A percentile compares a stretch with the other conserved stretches of the same genome.
Evolutionary conservation across 257 asterid genomes (phyloP).

Genomic region (Nicotiana tabacum): DNA sequence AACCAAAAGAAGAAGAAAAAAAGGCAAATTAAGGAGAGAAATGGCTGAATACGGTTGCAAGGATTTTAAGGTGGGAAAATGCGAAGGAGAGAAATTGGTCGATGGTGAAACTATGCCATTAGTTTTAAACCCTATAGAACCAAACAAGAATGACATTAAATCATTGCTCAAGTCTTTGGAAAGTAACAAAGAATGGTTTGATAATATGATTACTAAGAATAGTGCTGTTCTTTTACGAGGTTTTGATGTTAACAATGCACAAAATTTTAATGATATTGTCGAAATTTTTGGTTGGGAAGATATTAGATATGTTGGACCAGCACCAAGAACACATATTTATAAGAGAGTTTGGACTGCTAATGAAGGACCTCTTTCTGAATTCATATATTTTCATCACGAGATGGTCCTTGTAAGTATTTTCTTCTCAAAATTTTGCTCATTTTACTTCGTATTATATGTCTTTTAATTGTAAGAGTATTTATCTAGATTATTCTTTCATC

Average conservation of each 20-base stretch:
- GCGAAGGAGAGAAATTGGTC: slow-evolving; percentile 71
- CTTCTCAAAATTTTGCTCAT: neutral
- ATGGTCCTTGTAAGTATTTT: slow-evolving; percentile 61
- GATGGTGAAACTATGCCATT: slow-evolving; percentile 74
- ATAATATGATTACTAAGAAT: slow-evolving; percentile 58
- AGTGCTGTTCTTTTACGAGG: slow-evolving; percentile 72
- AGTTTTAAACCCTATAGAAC: slow-evolving; percentile 39
- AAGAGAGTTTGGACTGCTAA: slow-evolving; percentile 84
- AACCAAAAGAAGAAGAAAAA: neutral
- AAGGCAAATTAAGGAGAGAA: neutral
- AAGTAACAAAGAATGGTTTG: slow-evolving; percentile 71
- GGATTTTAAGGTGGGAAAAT: slow-evolving; percentile 77
- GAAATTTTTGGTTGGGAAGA: slow-evolving; percentile 73
- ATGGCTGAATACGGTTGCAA: slow-evolving; percentile 54
- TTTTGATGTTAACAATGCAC: slow-evolving; percentile 51
- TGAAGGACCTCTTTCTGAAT: slow-evolving; percentile 79
- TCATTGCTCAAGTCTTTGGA: slow-evolving; percentile 36
- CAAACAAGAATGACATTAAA: slow-evolving; percentile 21
- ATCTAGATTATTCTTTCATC: too few relatives aligned
- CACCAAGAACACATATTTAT: slow-evolving; percentile 69
- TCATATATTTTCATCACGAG: slow-evolving; percentile 79
- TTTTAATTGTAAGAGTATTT: neutral
- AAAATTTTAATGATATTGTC: slow-evolving; percentile 63
- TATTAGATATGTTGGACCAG: slow-evolving; percentile 83
- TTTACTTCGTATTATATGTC: neutral